phyloP scores from a whole-genome alignment of 306 rosid genomes.

The Glycyrrhiza uralensis region DNA sequence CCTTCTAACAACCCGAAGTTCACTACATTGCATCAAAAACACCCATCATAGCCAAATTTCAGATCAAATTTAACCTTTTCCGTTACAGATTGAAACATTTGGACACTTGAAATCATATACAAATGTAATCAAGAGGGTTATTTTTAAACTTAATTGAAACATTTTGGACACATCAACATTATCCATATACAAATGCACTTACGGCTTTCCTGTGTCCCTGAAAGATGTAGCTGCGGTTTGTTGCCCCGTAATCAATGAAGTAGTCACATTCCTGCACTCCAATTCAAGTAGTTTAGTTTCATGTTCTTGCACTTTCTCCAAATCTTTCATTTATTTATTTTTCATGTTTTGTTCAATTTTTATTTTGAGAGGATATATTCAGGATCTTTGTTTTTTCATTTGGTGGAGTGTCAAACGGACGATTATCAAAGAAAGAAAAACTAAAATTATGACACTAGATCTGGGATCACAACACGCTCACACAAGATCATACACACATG shows the following conservation, averaged over 20 bases:
- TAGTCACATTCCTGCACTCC: constrained; percentile 43
- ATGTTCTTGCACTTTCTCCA: not conserved
- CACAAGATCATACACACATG: too few relatives aligned
- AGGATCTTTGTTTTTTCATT: too few relatives aligned
- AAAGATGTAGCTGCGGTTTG: constrained; percentile 34
- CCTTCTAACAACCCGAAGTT: constrained; percentile 57
- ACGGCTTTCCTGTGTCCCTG: constrained; percentile 41
- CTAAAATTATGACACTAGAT: too few relatives aligned
- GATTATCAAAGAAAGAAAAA: too few relatives aligned
- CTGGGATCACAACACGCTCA: too few relatives aligned
- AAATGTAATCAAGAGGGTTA: not conserved
- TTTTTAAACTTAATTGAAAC: not conserved
- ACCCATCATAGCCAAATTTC: not conserved
- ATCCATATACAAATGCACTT: constrained; percentile 34
- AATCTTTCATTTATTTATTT: not conserved
- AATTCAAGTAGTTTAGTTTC: not conserved
- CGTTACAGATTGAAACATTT: too few relatives aligned
- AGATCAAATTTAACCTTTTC: not conserved
- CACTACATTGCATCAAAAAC: constrained; percentile 23
- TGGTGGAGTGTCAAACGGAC: too few relatives aligned
- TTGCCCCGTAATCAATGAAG: constrained; percentile 47
- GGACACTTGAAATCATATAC: too few relatives aligned
- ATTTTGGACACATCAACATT: too few relatives aligned
- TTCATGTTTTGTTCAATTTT: not conserved
- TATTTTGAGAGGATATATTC: not conserved